Base-by-base conservation (phyloP, 2,329 filamentous ascomycete genomes). In the Phyllosticta citrichinensis region DNA sequence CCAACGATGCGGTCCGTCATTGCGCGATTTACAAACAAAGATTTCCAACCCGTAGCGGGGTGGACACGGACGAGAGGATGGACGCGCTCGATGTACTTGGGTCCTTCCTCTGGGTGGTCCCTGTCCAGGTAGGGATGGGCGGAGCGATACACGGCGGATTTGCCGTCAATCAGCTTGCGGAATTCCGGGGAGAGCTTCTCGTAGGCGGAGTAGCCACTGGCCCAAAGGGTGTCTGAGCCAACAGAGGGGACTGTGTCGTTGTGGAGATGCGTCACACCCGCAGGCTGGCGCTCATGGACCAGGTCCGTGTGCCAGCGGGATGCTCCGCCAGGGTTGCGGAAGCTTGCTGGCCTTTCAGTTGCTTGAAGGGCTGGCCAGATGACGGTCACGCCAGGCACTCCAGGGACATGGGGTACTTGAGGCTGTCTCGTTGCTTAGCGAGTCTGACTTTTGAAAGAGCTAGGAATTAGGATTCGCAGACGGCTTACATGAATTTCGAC, bases 181-280 rank as follows among this genome's bases (percentile, higher is more conserved):
- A 90, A 89, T 2, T 76, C 81, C 0, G 86, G 87, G 1, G 84
- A 87, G 0, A 89, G 79, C 73, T 89, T 89, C 71, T 88, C 86
- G 66, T 90, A 90, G 0, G 87, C 87, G 0, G 82, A 76, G 68
- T 89, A 89, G 1, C 87, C 86, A 62, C 80, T 84, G 0, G 87
- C 84, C 87, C 87, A 90, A 0, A 89, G 79, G 0, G 87, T 89
- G 70, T 90, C 87, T 11, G 87, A 87, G 1, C 87, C 87, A 0
- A 83, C 69, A 0, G 77, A 77, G 0, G 86, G 85, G 0, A 89
- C 77, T 0, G 84, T 85, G 68, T 88, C 86, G 60, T 87, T 87
- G 73, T 88, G 85, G 5, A 88, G 75, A 68, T 88, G 85, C 0
- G 86, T 88, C 58, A 88, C 82, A 33, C 71, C 87, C 0, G 87